Evolutionary conservation across 2,329 filamentous ascomycete genomes (phyloP), one percentile per base, ranked within the genome.

Genomic region (Xylariaceae sp.): DNA sequence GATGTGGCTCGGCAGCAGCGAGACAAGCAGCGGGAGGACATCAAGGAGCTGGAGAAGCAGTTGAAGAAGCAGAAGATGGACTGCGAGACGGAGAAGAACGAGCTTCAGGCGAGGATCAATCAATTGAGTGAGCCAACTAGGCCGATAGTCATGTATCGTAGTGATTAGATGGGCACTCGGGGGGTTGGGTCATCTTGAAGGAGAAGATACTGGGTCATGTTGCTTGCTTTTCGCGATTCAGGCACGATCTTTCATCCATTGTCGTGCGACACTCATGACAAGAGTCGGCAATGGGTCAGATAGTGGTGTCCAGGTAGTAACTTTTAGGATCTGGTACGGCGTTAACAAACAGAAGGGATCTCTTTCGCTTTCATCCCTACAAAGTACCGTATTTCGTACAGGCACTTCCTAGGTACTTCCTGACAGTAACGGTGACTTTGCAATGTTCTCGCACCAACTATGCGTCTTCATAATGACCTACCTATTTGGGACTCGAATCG

Each of bases 401-500:
- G n/a, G n/a, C 26, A 26, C 26, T 26, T 26, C 26, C 26, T 8
- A n/a, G n/a, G n/a, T n/a, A 26, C 26, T 4, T 26, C 26, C 26
- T 26, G 5, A 26, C 26, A 26, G n/a, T 26, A 8, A 8, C 26
- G 15, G 46, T 41, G 37, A 30, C 21, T 21, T 41, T 44, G 54
- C 29, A 56, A 51, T 51, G 51, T 57, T 53, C 30, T 34, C 9
- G 32, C 13, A 4, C 26, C 26, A 26, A 18, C 15, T 3, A 8
- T 42, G 39, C 39, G 15, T 13, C 41, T 22, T 5, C 8, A 13
- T 43, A 21, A 18, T n/a, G 21, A 41, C n/a, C 18, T 50, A 43
- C 42, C 56, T 53, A 59, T 49, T 56, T 54, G 53, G 37, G 36
- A 26, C 8, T 26, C 8, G 26, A 8, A 26, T 26, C 26, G 8